Percentiles rank a stretch among this genome's conserved stretches.
phyloP scores from a whole-genome alignment of 176 grass and related monocot genomes.

The Eragrostis curvula region DNA sequence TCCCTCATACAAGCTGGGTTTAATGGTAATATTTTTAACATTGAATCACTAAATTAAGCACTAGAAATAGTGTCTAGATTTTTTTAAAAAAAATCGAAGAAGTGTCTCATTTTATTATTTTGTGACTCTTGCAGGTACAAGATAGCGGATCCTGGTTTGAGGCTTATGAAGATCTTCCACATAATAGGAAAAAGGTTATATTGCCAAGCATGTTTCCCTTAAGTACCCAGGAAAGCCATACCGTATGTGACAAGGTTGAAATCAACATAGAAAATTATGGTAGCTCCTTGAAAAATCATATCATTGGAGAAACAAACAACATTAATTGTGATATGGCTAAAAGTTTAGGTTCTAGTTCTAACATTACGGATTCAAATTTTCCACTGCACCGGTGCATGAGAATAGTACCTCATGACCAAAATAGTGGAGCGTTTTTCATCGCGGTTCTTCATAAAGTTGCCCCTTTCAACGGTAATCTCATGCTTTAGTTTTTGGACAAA shows the following conservation, averaged over 20 bases:
- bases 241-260: constrained; percentile 20
- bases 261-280: constrained; percentile 13
- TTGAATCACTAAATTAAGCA: neutral
- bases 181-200: constrained; percentile 65
- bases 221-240: constrained; percentile 38
- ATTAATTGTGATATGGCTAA: constrained; percentile 29
- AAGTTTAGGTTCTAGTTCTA: constrained; percentile 23
- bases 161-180: constrained; percentile 68
- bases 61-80: neutral
- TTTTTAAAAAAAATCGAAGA: neutral
- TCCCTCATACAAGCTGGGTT: neutral
- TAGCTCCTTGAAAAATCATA: constrained; percentile 32
- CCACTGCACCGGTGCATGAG: constrained; percentile 83
- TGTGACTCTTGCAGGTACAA: constrained; percentile 56
- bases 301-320: constrained; percentile 17
- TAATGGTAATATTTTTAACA: neutral
- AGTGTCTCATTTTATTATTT: neutral
- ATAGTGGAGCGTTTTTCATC: constrained; percentile 93
- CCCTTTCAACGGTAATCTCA: constrained; percentile 62
- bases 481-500: constrained; percentile 10
- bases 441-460: constrained; percentile 83
- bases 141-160: constrained; percentile 82
- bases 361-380: constrained; percentile 51
- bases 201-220: constrained; percentile 92
- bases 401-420: constrained; percentile 93